A percentile compares a stretch with the other conserved stretches of the same genome.
phyloP scores from a whole-genome alignment of 2,329 filamentous ascomycete species.

The Dothideomycetes sp. region DNA sequence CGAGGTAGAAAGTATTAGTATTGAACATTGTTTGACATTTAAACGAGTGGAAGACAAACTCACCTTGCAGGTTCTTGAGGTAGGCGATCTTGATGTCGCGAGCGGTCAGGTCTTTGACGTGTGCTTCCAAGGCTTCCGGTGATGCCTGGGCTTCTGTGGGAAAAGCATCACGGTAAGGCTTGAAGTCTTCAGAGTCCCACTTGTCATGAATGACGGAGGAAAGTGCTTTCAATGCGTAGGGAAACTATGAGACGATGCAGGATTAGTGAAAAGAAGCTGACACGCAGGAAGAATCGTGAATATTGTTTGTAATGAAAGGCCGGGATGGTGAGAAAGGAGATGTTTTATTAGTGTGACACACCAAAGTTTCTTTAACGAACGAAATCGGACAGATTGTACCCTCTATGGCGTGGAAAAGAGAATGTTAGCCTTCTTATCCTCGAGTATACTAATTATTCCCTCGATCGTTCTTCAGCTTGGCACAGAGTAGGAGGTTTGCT shows the following conservation, averaged over 20 bases:
- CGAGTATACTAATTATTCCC: too few species aligned
- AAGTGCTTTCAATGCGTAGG: constrained; percentile 62
- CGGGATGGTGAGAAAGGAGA: too few species aligned
- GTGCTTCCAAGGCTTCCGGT: constrained; percentile 51
- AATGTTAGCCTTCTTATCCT: constrained; percentile 7
- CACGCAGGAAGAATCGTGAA: too few species aligned
- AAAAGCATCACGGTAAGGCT: constrained; percentile 61
- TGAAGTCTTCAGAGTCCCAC: constrained; percentile 59
- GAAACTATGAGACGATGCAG: constrained; percentile 52
- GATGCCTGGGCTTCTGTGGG: constrained; percentile 54
- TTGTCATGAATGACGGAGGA: constrained; percentile 53
- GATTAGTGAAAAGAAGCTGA: too few species aligned
- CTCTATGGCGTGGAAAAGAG: constrained; percentile 48
- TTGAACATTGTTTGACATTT: background rate
- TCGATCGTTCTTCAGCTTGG: too few species aligned
- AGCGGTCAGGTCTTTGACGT: constrained; percentile 61
- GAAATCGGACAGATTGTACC: constrained; percentile 76
- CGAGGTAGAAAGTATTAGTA: constrained; percentile 18
- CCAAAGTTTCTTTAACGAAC: constrained; percentile 56
- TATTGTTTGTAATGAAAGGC: too few species aligned
- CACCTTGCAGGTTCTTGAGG: constrained; percentile 65
- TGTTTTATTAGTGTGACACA: too few species aligned
- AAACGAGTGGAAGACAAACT: constrained; percentile 5
- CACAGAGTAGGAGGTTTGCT: background rate
- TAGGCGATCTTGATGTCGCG: constrained; percentile 68